Evolutionary conservation across 495 filamentous ascomycete genomes (phyloP).

Genomic region (Sabuloglossum arenarium): DNA sequence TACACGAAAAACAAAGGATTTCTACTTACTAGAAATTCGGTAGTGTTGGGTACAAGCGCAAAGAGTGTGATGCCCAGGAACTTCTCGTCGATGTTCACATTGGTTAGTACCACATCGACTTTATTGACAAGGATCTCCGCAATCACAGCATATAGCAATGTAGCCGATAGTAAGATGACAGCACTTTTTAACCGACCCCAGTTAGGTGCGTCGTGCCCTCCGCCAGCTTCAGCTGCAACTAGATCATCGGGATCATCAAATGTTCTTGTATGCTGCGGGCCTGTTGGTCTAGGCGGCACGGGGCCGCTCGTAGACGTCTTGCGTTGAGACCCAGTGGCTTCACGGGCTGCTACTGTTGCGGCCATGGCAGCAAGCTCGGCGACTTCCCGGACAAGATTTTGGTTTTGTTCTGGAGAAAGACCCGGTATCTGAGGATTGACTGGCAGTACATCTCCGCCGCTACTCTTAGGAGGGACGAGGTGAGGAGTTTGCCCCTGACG

Average conservation of each 20-base stretch:
- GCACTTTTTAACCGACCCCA: constrained; percentile 86
- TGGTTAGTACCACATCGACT: constrained; percentile 80
- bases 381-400: constrained; percentile 56
- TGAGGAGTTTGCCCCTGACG: constrained; percentile 29
- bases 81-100: constrained; percentile 86
- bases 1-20: not conserved
- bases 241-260: constrained; percentile 23
- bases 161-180: constrained; percentile 74
- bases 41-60: constrained; percentile 92
- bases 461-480: constrained; percentile 47
- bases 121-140: constrained; percentile 94
- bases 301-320: constrained; percentile 19
- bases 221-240: constrained; percentile 24
- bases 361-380: constrained; percentile 86
- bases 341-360: constrained; percentile 69
- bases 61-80: constrained; percentile 96
- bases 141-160: constrained; percentile 82
- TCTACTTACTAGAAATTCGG: constrained; percentile 71
- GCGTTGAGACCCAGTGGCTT: constrained; percentile 34
- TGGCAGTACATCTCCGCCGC: constrained; percentile 17
- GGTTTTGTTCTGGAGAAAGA: constrained; percentile 63
- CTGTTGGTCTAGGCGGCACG: constrained; percentile 17
- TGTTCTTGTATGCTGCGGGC: constrained; percentile 17
- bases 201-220: constrained; percentile 93
- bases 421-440: constrained; percentile 31